These are phyloP conservation scores for Fusarium penzigii DNA, from an alignment of 2,329 filamentous ascomycete genomes.

Conservation along the genomic window DNA sequence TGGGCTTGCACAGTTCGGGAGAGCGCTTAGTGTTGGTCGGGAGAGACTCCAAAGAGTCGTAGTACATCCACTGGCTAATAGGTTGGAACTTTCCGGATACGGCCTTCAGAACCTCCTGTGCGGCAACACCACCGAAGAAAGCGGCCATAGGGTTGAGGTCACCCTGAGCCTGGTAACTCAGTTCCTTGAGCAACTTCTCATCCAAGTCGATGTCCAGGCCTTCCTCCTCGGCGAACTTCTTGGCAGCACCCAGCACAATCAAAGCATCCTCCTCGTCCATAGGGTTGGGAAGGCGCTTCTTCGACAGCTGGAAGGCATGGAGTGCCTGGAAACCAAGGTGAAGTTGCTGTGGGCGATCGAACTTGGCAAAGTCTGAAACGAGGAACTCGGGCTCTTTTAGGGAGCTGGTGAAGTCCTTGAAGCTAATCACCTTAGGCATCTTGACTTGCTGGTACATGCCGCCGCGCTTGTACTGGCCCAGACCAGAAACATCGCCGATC, in stretches of 20 bases:
- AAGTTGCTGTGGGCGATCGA: constrained; percentile 88
- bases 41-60: constrained; percentile 95
- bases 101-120: constrained; percentile 94
- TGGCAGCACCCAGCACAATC: constrained; percentile 74
- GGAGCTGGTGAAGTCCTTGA: constrained; percentile 76
- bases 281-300: constrained; percentile 76
- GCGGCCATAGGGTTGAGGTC: constrained; percentile 92
- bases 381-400: constrained; percentile 86
- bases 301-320: constrained; percentile 76
- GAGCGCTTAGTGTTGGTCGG: constrained; percentile 74
- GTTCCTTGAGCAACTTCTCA: constrained; percentile 87
- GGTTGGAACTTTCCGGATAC: constrained; percentile 98
- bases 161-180: constrained; percentile 91
- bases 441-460: constrained; percentile 96
- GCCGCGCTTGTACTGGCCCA: constrained; percentile 85
- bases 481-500: constrained; percentile 85
- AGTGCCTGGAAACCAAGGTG: constrained; percentile 92
- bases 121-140: constrained; percentile 89
- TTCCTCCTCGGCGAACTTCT: constrained; percentile 71
- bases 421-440: constrained; percentile 93
- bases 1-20: constrained; percentile 84
- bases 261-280: constrained; percentile 83
- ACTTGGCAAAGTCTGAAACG: constrained; percentile 96
- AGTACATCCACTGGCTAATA: constrained; percentile 95
- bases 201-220: constrained; percentile 72